Conservation (phyloP, 164 flowering plant genomes). For the Buxus sempervirens region DNA sequence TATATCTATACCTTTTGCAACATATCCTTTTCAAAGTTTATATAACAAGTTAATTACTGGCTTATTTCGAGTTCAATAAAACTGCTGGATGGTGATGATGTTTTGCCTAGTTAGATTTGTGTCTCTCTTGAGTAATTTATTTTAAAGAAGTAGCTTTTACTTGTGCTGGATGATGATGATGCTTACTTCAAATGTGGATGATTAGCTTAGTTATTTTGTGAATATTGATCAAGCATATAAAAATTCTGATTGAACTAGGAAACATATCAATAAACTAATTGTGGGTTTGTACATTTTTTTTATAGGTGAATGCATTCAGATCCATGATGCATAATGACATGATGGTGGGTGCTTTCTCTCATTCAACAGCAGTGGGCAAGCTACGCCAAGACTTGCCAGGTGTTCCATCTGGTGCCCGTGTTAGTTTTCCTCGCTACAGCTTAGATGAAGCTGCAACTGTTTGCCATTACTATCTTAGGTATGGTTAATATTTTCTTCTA, state of each 20-base stretch:
- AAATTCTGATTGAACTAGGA: neutral
- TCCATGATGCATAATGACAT: conserved; percentile 85
- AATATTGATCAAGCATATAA: too few species aligned
- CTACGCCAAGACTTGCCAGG: conserved; percentile 81
- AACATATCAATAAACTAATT: neutral
- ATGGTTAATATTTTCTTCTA: conserved; percentile 12
- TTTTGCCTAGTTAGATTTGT: too few species aligned
- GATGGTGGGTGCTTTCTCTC: conserved; percentile 99
- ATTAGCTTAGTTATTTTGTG: too few species aligned
- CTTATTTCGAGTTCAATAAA: too few species aligned
- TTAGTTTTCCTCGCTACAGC: conserved; percentile 69
- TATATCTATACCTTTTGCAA: too few species aligned
- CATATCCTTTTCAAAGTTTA: too few species aligned
- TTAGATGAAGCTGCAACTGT: conserved; percentile 88
- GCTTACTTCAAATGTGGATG: too few species aligned
- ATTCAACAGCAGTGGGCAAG: conserved; percentile 99
- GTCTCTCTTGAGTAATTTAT: too few species aligned
- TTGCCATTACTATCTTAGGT: conserved; percentile 89
- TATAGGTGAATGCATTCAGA: conserved; percentile 88
- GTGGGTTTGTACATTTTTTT: neutral
- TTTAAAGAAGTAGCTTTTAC: too few species aligned
- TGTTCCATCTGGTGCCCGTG: conserved; percentile 83
- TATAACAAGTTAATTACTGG: too few species aligned
- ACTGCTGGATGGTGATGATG: too few species aligned
- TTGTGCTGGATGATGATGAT: too few species aligned